Evolutionary conservation across 108 stramenopile species (phyloP), one percentile per base, ranked within the genome.

Genomic region (Conticribra weissflogii): DNA sequence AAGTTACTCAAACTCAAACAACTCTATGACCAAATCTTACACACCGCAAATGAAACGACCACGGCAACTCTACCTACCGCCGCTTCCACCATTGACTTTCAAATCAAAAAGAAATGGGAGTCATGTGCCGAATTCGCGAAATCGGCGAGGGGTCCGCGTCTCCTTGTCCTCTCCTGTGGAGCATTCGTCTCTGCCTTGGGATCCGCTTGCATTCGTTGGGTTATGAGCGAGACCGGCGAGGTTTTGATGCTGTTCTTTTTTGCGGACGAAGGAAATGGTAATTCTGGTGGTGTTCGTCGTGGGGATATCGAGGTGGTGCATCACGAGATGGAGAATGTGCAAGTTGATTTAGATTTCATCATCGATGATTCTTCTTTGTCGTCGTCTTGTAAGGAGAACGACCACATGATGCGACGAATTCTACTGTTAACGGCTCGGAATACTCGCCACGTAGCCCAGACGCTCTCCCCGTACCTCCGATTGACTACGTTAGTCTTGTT

Each of bases 381-480:
- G 3, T 33, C 34, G 0, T 60, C 32, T 15, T 22, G 31, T 0
- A 14, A n/a, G n/a, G n/a, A n/a, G 31, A 44, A 14, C 44, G 9
- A 16, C 44, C 9, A 45, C 44, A 16, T 14, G 9, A 16, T 45
- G 44, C 44, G 16, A 45, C 44, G 44, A 45, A 45, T 45, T 45
- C 44, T 9, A 0, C 28, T 24, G 2, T 46, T n/a, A n/a, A n/a
- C n/a, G n/a, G n/a, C n/a, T n/a, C n/a, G n/a, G n/a, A n/a, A n/a
- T n/a, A n/a, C n/a, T n/a, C n/a, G n/a, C n/a, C 25, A 68, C 33
- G 30, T 76, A 3, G 25, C 53, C 33, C 36, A 61, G 7, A 24
- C 67, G 18, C 63, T 67, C 34, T 77, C 76, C 0, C 76, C 76
- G 25, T 54, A 64, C 31, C 30, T 77, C n/a, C 56, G 76, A 15